Conservation (phyloP, 108 stramenopile genomes). For the Nitzschia sp. region DNA sequence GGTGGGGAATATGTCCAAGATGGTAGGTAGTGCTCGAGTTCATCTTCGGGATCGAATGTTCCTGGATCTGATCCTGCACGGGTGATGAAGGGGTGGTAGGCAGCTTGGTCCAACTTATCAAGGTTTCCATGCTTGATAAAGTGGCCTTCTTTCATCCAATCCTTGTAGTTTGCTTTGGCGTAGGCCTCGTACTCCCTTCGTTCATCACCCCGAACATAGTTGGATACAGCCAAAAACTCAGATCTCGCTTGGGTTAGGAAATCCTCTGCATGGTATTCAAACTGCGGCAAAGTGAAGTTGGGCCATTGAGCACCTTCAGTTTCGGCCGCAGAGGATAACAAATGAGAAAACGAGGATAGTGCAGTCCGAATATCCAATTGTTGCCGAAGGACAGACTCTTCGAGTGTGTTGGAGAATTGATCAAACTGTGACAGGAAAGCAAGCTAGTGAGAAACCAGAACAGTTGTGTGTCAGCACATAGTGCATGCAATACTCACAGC, state of each 20-base stretch:
- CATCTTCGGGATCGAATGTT: slow-evolving; percentile 9
- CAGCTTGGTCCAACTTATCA: not conserved
- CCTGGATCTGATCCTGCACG: slow-evolving; percentile 5
- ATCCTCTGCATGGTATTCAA: slow-evolving; percentile 5
- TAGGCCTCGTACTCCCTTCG: slow-evolving; percentile 1
- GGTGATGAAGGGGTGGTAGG: slow-evolving; percentile 12
- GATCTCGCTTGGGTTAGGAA: not conserved
- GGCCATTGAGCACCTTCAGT: not conserved
- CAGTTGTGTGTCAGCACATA: not conserved
- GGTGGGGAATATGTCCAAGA: slow-evolving; percentile 10
- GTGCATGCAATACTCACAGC: not conserved
- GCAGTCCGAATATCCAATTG: slow-evolving; percentile 1
- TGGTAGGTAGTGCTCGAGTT: not conserved
- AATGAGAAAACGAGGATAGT: not conserved
- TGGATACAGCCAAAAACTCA: slow-evolving; percentile 3
- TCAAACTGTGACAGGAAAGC: not conserved
- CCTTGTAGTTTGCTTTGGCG: not conserved
- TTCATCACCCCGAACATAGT: not conserved
- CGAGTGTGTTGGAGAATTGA: not conserved
- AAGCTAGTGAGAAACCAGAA: not conserved
- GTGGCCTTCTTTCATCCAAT: slow-evolving; percentile 6
- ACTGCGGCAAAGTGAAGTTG: slow-evolving; percentile 1
- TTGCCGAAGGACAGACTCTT: slow-evolving; percentile 3
- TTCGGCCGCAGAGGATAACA: not conserved
- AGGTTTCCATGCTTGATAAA: not conserved